These are phyloP conservation scores for Colletotrichum horii DNA, from an alignment of 2,329 filamentous ascomycete genomes.

Conservation along the genomic window DNA sequence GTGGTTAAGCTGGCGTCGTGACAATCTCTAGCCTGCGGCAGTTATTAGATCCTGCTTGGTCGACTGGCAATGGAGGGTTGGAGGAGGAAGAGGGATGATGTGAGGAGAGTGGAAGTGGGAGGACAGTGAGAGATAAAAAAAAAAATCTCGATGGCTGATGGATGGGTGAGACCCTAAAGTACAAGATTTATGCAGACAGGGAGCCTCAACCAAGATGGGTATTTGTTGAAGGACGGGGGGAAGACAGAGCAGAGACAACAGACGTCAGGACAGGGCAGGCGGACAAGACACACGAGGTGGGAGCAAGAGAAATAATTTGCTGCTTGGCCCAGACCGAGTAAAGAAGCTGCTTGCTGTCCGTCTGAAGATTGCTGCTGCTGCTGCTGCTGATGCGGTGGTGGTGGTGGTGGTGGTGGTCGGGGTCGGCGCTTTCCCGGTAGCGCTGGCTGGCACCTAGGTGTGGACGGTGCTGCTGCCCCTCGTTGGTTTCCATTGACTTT, in stretches of 20 bases:
- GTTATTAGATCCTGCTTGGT: conserved; percentile 12
- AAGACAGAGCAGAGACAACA: not conserved
- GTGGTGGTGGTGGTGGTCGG: not conserved
- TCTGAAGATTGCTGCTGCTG: not conserved
- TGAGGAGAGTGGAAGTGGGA: not conserved
- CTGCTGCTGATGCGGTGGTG: no score
- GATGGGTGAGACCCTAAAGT: conserved; percentile 10
- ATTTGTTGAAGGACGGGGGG: conserved; percentile 19
- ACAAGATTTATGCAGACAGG: conserved; percentile 11
- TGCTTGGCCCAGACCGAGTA: not conserved
- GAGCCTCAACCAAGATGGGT: conserved; percentile 4
- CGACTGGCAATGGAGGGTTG: not conserved
- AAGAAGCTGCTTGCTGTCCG: not conserved
- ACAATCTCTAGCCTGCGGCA: not conserved
- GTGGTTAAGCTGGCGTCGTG: not conserved
- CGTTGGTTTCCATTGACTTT: not conserved
- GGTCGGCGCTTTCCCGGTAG: not conserved
- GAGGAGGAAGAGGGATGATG: not conserved
- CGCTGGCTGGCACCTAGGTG: not conserved
- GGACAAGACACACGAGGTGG: conserved; percentile 4
- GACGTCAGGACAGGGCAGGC: not conserved
- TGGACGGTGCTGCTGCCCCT: not conserved
- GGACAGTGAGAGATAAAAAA: conserved; percentile 8
- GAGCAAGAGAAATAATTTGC: conserved; percentile 12
- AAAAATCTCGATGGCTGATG: not conserved